Conservation (phyloP, 306 rosid species). For the Lathyrus tuberosus region DNA sequence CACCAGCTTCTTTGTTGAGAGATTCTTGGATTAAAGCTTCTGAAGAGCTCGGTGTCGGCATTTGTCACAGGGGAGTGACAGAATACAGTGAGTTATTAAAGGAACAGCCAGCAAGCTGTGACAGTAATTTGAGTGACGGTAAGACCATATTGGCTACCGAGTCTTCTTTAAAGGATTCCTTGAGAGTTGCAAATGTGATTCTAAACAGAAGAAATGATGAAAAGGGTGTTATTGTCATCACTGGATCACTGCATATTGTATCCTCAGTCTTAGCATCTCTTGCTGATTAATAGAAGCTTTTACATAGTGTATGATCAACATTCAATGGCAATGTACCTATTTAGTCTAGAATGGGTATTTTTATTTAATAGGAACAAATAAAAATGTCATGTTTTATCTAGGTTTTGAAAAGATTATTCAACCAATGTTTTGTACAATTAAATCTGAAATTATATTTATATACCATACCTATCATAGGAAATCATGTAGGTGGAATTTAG, state of each 20-base stretch:
- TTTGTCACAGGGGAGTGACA: slow-evolving; percentile 42
- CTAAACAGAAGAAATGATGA: slow-evolving; percentile 43
- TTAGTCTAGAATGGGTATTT: neutral
- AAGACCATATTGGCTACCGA: slow-evolving; percentile 52
- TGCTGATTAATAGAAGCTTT: slow-evolving; percentile 26
- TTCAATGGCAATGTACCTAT: neutral
- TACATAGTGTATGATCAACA: slow-evolving; percentile 1
- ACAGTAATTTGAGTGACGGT: slow-evolving; percentile 38
- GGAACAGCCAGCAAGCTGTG: slow-evolving; percentile 35
- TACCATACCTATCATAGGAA: too few relatives aligned
- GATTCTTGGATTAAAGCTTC: slow-evolving; percentile 82
- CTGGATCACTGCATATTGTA: slow-evolving; percentile 80
- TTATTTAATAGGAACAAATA: neutral
- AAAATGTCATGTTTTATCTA: neutral
- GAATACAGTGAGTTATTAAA: slow-evolving; percentile 41
- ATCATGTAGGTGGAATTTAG: too few relatives aligned
- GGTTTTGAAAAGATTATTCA: neutral
- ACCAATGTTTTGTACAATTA: neutral
- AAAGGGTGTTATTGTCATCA: slow-evolving; percentile 53
- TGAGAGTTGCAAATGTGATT: slow-evolving; percentile 56
- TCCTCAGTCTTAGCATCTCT: slow-evolving; percentile 56
- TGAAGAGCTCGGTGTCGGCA: slow-evolving; percentile 50
- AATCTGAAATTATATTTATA: too few relatives aligned
- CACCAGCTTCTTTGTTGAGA: slow-evolving; percentile 53
- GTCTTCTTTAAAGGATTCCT: slow-evolving; percentile 52